Evolutionary conservation across 768 basidiomycete species (phyloP).

Genomic region (Lactarius evosmus): DNA sequence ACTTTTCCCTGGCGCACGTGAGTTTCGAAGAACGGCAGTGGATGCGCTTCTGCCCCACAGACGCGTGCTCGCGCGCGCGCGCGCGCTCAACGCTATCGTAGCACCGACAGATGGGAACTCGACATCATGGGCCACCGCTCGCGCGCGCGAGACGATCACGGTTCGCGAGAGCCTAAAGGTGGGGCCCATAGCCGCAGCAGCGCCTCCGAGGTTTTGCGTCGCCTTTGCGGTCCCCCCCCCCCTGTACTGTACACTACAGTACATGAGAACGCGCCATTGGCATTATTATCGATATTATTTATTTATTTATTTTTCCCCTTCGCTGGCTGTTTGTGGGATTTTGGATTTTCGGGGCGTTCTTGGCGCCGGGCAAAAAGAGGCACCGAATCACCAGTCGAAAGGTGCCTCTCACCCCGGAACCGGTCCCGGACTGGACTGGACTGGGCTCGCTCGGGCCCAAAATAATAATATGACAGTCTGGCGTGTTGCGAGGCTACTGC

Average conservation of each 20-base stretch:
- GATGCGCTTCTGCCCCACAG: background rate
- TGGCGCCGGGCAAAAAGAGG: conserved; percentile 10
- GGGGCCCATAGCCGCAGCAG: background rate
- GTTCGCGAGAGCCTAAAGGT: background rate
- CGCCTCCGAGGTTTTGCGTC: background rate
- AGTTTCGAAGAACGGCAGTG: background rate
- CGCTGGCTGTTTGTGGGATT: background rate
- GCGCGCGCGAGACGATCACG: background rate
- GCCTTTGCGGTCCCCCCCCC: too few species aligned
- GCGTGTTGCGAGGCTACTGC: conserved; percentile 21
- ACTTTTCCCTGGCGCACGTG: conserved; percentile 12
- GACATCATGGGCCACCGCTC: background rate
- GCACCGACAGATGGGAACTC: background rate
- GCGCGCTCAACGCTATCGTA: background rate
- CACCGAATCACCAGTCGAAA: too few species aligned
- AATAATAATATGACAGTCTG: background rate
- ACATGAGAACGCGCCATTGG: too few species aligned
- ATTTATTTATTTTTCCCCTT: background rate
- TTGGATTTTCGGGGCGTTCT: background rate
- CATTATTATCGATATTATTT: background rate
- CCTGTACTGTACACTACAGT: too few species aligned
- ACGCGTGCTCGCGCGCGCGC: conserved; percentile 7
- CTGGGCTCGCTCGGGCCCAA: too few species aligned
- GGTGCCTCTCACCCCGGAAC: background rate
- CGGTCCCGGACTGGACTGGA: background rate